Evolutionary conservation across 1,139 yeast species (phyloP).

Genomic region (Pichia sp.): DNA sequence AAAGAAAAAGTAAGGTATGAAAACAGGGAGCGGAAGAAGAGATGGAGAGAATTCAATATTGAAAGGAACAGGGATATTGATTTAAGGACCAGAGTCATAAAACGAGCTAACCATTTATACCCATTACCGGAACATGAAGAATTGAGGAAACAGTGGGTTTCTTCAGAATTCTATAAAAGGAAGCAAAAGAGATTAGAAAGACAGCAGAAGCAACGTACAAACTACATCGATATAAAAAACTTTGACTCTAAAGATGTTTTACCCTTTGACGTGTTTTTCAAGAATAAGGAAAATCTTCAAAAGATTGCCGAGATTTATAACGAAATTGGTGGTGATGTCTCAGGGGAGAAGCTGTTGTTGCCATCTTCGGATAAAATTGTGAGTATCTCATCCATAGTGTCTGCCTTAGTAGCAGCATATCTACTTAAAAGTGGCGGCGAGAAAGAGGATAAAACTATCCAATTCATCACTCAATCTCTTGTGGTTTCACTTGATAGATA

Average conservation of each 20-base stretch:
- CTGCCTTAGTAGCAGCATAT: constrained; percentile 38
- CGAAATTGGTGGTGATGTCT: constrained; percentile 22
- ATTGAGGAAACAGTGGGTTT: constrained; percentile 69
- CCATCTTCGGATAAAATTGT: constrained; percentile 25
- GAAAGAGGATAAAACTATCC: constrained; percentile 18
- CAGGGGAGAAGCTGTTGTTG: constrained; percentile 12
- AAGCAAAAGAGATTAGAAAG: constrained; percentile 52
- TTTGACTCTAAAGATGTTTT: constrained; percentile 12
- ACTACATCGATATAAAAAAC: constrained; percentile 10
- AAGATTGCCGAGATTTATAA: constrained; percentile 18
- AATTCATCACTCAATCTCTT: constrained; percentile 22
- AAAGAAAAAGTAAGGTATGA: constrained; percentile 63
- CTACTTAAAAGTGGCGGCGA: constrained; percentile 24
- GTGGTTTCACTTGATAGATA: constrained; percentile 24
- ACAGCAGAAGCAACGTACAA: constrained; percentile 33
- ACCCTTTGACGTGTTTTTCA: constrained; percentile 18
- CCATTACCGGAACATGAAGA: constrained; percentile 55
- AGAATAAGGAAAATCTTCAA: constrained; percentile 11
- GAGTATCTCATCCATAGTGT: constrained; percentile 41
- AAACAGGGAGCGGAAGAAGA: constrained; percentile 80
- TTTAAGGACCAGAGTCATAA: constrained; percentile 67
- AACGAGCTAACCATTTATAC: constrained; percentile 63
- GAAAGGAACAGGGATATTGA: constrained; percentile 86
- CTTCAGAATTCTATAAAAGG: constrained; percentile 63
- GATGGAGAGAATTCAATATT: constrained; percentile 83